Percentiles rank a stretch among this genome's conserved stretches.
phyloP scores from a whole-genome alignment of 208 protist genomes.

The Trypanosoma rangeli region DNA sequence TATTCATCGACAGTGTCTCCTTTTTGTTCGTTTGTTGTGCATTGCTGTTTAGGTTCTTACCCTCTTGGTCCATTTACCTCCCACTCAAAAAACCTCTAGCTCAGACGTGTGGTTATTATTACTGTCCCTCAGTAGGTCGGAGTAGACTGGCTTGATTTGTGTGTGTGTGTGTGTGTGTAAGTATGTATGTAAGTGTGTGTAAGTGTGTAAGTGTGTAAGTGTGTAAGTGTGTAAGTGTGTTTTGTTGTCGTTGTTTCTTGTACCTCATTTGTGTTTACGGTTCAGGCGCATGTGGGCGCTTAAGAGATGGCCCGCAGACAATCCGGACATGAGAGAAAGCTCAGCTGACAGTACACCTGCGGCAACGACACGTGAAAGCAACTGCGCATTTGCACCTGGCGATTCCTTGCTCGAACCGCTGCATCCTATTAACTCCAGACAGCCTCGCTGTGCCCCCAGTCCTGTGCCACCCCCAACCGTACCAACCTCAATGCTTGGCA shows the following conservation, averaged over 20 bases:
- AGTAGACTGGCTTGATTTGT: too few species aligned
- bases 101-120: too few species aligned
- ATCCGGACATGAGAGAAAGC: conserved; percentile 95
- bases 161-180: too few species aligned
- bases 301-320: conserved; percentile 88
- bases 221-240: too few species aligned
- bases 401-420: conserved; percentile 74
- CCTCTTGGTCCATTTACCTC: too few species aligned
- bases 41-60: too few species aligned
- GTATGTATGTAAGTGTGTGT: too few species aligned
- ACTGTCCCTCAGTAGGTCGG: too few species aligned
- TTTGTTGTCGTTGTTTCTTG: background rate
- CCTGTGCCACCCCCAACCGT: conserved; percentile 98
- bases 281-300: conserved; percentile 93
- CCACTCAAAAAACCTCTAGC: too few species aligned
- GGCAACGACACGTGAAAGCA: conserved; percentile 92
- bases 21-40: too few species aligned
- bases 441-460: conserved; percentile 91
- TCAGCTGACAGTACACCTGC: conserved; percentile 96
- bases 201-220: too few species aligned
- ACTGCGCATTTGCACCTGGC: conserved; percentile 90
- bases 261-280: conserved; percentile 53
- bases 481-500: conserved; percentile 99
- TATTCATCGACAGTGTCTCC: too few species aligned
- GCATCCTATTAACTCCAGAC: conserved; percentile 94